Base-by-base conservation (phyloP, 75 land plant genomes). In the Larix kaempferi region DNA sequence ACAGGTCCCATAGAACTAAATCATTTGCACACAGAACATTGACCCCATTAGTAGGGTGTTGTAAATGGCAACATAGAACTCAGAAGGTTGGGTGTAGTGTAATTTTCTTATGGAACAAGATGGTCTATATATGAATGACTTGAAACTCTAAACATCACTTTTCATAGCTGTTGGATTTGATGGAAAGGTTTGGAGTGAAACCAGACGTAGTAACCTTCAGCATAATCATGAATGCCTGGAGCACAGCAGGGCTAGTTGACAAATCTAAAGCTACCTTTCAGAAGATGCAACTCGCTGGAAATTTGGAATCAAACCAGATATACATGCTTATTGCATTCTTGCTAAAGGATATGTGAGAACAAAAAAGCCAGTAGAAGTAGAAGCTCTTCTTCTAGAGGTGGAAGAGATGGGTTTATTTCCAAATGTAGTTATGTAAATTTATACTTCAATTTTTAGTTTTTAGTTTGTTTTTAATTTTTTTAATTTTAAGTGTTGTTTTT, bases 191-290 rank as follows among this genome's bases (percentile, higher is more conserved):
- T 58, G 86, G 91, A 17, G 79, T 95, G 41, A 87, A 89, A 80
- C 95, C 93, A 72, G 93, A 95, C 67, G 88, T 91, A 29, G 75
- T 90, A 62, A 93, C 98, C 11, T 95, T 87, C 56, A 93, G 95
- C 85, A 88, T 86, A 2, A 84, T 89, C 56, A 95, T 95, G 95
- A 86, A 95, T 82, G 91, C 92, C 19, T 95, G 95, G 93, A 83
- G 98, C 78, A 78, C 88, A 35, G 81, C 85, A 22, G 98, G 98
- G 56, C 80, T 78, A 64, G 82, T 89, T 83, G 89, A 85, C 56
- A 90, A 84, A 61, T 87, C 95, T 76, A 83, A 82, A 81, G 89
- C 85, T 35, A 78, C 88, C 14, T 83, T 91, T 25, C 71, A 87
- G 73, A 78, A 81, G 62, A 95, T 95, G 98, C 67, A 82, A 71